phyloP scores from a whole-genome alignment of 129 eudicot species.

The carrot (Daucus carota) region DNA sequence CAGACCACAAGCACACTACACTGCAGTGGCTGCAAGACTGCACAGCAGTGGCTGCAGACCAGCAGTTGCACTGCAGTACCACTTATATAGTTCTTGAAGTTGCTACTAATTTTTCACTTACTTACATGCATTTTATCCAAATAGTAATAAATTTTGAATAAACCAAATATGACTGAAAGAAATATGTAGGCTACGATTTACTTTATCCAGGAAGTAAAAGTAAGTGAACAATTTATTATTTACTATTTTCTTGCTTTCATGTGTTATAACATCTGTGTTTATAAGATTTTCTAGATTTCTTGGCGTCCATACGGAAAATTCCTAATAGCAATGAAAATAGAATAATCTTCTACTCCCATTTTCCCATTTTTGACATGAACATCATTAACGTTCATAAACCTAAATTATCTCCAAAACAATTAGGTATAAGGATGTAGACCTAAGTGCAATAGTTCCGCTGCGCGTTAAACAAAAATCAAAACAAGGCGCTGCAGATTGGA shows the following conservation, averaged over 20 bases:
- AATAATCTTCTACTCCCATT: background rate
- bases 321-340: background rate
- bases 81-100: too few relatives aligned
- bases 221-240: background rate
- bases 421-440: background rate
- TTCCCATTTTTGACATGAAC: background rate
- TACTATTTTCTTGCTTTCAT: background rate
- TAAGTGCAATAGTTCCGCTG: background rate
- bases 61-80: too few relatives aligned
- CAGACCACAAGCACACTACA: too few relatives aligned
- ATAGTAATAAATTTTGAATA: too few relatives aligned
- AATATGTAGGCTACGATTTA: too few relatives aligned
- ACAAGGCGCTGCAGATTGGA: background rate
- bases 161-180: too few relatives aligned
- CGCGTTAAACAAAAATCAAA: background rate
- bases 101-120: too few relatives aligned
- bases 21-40: too few relatives aligned
- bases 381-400: background rate
- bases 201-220: background rate
- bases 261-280: background rate
- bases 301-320: background rate
- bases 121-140: too few relatives aligned
- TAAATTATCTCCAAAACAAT: background rate
- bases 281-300: background rate
- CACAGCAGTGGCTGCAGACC: too few relatives aligned